Base-by-base conservation (phyloP, 192 early-diverging fungal genomes). In the Umbelopsis ramanniana region DNA sequence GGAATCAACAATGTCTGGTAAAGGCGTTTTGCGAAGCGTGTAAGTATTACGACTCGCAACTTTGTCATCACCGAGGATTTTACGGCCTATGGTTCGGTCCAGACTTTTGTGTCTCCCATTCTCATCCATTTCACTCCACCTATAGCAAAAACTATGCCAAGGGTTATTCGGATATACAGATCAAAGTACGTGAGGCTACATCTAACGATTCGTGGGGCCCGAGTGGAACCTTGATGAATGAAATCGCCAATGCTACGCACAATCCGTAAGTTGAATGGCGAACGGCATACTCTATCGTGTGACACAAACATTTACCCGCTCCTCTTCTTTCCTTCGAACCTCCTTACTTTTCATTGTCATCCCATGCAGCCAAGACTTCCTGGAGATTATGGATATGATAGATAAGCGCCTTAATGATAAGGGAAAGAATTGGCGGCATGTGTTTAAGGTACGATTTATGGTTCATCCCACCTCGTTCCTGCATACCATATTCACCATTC, bases 371-470 rank as follows among this genome's bases (percentile, higher is more conserved):
- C 90, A 90, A 54, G 93, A 95, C 53, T 97, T 96, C 87, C 60
- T 95, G 69, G 96, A 95, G 72, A 94, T 99, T 60, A 98, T 99
- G 96, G 95, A 97, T 74, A 96, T 99, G 81, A 76, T 99, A 35
- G 96, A 99, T 78, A 98, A 97, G 86, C 89, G 96, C 10, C 83
- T 99, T 77, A 97, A 98, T 74, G 97, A 99, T 82, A 92, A 91
- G 74, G 97, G 97, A 45, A 97, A 96, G 83, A 92, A 97, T 84
- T 99, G 97, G 97, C 85, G 96, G 68, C 97, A 99, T 81, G 96
- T 99, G 35, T 98, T 94, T 80, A 99, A 99, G 85, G 93, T 94
- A 82, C 78, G 72, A 24, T 38, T 26, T 60, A 37, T 24, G 37
- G 17, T 57, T 33, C 38, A 69, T 69, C 17, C 15, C 2, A 33